Base-by-base conservation (phyloP, 768 basidiomycete genomes). In the Mycena alexandri region DNA sequence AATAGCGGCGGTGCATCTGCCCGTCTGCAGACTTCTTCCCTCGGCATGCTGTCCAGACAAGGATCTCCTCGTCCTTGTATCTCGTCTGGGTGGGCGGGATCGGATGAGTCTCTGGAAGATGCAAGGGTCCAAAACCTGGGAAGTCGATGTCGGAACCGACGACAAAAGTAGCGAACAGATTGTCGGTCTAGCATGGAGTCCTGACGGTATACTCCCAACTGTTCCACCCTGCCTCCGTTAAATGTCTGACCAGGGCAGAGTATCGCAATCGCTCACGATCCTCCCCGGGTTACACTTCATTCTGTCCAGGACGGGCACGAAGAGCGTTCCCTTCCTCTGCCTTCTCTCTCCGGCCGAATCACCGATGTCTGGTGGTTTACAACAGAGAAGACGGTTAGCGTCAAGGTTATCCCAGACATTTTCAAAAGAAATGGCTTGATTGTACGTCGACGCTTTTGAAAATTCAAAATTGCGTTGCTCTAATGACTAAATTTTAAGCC, bases 1-100 rank as follows among this genome's bases (percentile, higher is more conserved):
- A n/a, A n/a, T n/a, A n/a, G 87, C 88, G 24, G 83, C 81, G 36
- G 75, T 91, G 34, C 84, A 83, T 47, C 78, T 93, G 8, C 80
- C 86, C 9, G 80, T 86, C 34, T 86, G 86, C 61, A 87, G 90
- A 44, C 72, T 94, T 34, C 78, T 92, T 25, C 63, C 81, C 12
- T 85, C 89, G 22, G 87, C 93, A 52, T 94, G 93, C 72, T 93
- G 93, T 76, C 93, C 93, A 11, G 93, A 94, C 80, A 95, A 94
- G 76, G 93, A 95, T 77, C 81, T 94, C 46, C 79, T 94, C 5
- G 81, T 90, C 29, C 79, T 93, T 10, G 80, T 94, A 55, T 89
- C 90, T 64, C 85, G 88, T 33, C 80, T 90, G 25, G 91, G 89
- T 36, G 88, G 88, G 36, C 85, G 86, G 68, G 92, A 93, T 73